Evolutionary conservation across 2,329 filamentous ascomycete genomes (phyloP).

Genomic region (Penicillium italicum): DNA sequence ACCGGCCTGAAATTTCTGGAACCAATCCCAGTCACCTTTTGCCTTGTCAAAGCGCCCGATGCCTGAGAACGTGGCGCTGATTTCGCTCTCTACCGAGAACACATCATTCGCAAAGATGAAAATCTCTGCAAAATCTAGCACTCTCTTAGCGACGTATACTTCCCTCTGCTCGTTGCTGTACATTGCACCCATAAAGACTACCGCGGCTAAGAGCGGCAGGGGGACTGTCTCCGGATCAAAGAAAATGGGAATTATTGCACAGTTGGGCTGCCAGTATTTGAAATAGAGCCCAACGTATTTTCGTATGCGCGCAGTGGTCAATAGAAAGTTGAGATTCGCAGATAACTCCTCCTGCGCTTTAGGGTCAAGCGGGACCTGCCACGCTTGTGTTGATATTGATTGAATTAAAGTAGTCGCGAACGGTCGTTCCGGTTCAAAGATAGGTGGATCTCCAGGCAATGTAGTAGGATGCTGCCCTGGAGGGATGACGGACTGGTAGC

Average conservation of each 20-base stretch:
- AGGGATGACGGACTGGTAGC: conserved; percentile 17
- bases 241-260: conserved; percentile 42
- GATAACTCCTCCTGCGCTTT: conserved; percentile 42
- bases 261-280: conserved; percentile 46
- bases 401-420: conserved; percentile 42
- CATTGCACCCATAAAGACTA: conserved; percentile 46
- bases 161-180: conserved; percentile 43
- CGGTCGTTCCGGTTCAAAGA: conserved; percentile 37
- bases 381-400: conserved; percentile 39
- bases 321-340: conserved; percentile 38
- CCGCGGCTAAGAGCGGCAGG: conserved; percentile 38
- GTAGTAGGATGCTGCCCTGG: conserved; percentile 19
- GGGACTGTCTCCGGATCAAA: conserved; percentile 41
- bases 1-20: conserved; percentile 44
- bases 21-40: conserved; percentile 32
- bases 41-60: conserved; percentile 20
- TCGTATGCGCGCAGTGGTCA: conserved; percentile 41
- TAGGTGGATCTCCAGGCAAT: conserved; percentile 20
- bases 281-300: conserved; percentile 45
- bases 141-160: conserved; percentile 35
- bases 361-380: conserved; percentile 37
- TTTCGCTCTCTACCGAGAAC: conserved; percentile 42
- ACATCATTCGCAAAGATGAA: conserved; percentile 44
- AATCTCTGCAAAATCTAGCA: conserved; percentile 45
- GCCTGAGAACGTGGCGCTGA: conserved; percentile 34